phyloP scores from a whole-genome alignment of 345 rosid genomes.

The Hypericum androsaemum region DNA sequence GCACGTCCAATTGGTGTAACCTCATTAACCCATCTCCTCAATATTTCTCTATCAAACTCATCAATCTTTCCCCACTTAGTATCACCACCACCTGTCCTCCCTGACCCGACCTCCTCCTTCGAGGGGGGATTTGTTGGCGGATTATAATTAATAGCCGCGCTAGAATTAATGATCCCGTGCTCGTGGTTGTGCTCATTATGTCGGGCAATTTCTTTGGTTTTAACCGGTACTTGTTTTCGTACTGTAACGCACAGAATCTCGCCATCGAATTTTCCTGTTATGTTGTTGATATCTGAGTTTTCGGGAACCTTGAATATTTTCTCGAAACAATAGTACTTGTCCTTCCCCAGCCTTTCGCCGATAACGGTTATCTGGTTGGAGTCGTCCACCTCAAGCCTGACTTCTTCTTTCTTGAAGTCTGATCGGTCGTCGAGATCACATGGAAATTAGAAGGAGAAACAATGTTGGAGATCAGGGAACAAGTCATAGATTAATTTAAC shows the following conservation, averaged over 20 bases:
- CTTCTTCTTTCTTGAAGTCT: conserved; percentile 38
- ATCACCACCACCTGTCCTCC: no score
- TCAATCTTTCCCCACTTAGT: no score
- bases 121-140: no score
- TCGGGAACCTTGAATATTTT: conserved; percentile 25
- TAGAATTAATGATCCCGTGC: neutral
- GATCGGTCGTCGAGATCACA: neutral
- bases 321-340: conserved; percentile 21
- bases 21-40: conserved; percentile 15
- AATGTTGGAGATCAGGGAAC: neutral
- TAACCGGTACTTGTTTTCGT: conserved; percentile 18
- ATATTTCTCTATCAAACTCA: conserved; percentile 7
- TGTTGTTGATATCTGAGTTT: conserved; percentile 20
- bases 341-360: conserved; percentile 32
- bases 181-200: neutral
- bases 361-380: conserved; percentile 17
- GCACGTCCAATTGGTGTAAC: conserved; percentile 9
- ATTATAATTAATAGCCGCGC: no score
- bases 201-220: neutral
- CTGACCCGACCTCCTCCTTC: no score
- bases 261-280: conserved; percentile 21
- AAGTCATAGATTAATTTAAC: no score
- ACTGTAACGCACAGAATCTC: conserved; percentile 33
- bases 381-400: conserved; percentile 28
- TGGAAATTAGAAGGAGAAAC: neutral